Evolutionary conservation across 495 filamentous ascomycete species (phyloP), one percentile per base, ranked within the genome.

Genomic region (Penicillium taxi): DNA sequence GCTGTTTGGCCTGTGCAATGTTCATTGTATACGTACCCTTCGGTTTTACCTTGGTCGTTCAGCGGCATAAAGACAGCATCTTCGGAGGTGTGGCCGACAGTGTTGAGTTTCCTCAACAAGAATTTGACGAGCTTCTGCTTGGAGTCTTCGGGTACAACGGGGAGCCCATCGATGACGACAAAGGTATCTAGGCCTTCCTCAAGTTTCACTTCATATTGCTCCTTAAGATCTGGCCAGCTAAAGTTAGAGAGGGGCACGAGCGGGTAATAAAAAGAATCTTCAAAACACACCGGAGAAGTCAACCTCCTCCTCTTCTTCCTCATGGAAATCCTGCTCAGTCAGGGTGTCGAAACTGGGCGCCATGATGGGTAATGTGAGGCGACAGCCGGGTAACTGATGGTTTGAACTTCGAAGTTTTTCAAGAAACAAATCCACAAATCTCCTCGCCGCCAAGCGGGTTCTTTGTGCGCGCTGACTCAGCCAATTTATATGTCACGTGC

Each of bases 121-220:
- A 94, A 95, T 61, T 96, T 96, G 49, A 93, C 71, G 36, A 98
- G 78, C 65, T 94, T 95, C 18, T 85, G 76, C 57, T 82, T 83
- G 66, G 76, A 84, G 19, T 85, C 88, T 55, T 84, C 83, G 37
- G 73, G 61, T 30, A 98, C 91, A 32, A 80, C 64, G 38, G 91
- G 91, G 22, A 96, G 76, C 45, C 91, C 91, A 64, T 98, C 91
- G 59, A 95, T 74, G 33, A 96, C 86, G 39, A 98, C 80, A 50
- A 98, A 98, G 44, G 85, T 81, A 56, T 98, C 91, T 52, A 95
- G 78, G 36, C 91, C 90, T 59, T 95, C 84, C 58, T 98, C 90
- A 33, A 95, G 72, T 50, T 89, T 86, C 26, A 96, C 91, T 61
- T 96, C 88, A 53, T 84, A 94, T 61, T 93, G 84, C 55, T 86